Evolutionary conservation across 176 grass and related monocot species (phyloP).

Genomic region (Areca catechu): DNA sequence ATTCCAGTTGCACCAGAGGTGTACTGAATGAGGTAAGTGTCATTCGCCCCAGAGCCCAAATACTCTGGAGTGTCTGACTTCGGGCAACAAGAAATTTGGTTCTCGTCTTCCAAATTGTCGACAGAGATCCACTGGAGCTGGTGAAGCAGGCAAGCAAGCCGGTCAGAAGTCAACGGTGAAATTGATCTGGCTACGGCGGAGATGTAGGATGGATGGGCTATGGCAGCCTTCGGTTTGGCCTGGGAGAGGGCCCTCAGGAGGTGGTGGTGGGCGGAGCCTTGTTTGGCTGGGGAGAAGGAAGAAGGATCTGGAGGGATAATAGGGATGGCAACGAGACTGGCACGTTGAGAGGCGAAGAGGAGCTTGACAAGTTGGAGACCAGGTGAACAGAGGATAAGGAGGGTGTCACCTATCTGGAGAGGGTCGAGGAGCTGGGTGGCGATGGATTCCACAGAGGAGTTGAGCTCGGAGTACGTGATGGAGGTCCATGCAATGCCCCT

Average conservation of each 20-base stretch:
- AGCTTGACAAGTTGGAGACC: slow-evolving; percentile 40
- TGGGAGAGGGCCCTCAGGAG: slow-evolving; percentile 41
- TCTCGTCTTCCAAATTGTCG: slow-evolving; percentile 12
- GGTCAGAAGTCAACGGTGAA: neutral
- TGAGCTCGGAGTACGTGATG: slow-evolving; percentile 38
- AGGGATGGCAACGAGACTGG: slow-evolving; percentile 42
- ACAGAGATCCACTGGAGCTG: slow-evolving; percentile 31
- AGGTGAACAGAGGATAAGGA: slow-evolving; percentile 43
- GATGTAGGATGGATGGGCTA: slow-evolving; percentile 24
- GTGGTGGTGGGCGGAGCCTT: slow-evolving; percentile 12
- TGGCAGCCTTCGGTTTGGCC: slow-evolving; percentile 22
- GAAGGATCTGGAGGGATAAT: slow-evolving; percentile 26
- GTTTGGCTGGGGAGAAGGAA: neutral
- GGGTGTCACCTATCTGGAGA: slow-evolving; percentile 25
- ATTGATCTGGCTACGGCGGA: neutral
- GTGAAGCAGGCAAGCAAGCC: slow-evolving; percentile 2
- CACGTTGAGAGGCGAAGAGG: slow-evolving; percentile 56
- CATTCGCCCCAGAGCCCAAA: slow-evolving; percentile 15
- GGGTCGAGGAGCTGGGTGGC: slow-evolving; percentile 26
- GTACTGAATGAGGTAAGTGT: slow-evolving; percentile 50
- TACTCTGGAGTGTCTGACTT: neutral
- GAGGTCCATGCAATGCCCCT: slow-evolving; percentile 2
- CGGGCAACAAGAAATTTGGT: no score
- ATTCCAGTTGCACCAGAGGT: slow-evolving; percentile 50
- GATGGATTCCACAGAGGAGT: slow-evolving; percentile 28